Evolutionary conservation across 371 early-diverging fungal species (phyloP).

Genomic region (Quaeritorhiza haematococci): DNA sequence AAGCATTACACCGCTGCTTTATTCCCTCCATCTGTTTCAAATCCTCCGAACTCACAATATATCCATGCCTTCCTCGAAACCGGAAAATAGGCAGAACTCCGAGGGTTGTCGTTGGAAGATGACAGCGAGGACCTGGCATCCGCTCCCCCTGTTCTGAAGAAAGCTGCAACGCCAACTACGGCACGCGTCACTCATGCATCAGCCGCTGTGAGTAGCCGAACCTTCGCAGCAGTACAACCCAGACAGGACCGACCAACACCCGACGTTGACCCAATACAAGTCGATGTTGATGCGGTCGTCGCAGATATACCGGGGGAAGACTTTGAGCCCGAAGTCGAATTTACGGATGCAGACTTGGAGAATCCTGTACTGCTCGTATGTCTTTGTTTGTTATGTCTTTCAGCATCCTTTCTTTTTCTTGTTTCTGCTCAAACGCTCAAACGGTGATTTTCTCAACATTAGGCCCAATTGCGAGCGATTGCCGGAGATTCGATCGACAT

Average conservation of each 20-base stretch:
- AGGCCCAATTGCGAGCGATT: neutral
- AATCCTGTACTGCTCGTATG: conserved; percentile 34
- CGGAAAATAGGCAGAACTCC: conserved; percentile 16
- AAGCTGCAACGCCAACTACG: neutral
- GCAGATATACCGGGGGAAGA: conserved; percentile 12
- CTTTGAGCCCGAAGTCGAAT: conserved; percentile 35
- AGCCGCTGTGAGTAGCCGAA: too few species aligned
- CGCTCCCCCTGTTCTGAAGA: neutral
- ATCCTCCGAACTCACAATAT: neutral
- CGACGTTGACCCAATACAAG: neutral
- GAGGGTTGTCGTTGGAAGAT: conserved; percentile 18
- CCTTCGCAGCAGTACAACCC: neutral
- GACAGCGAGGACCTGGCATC: neutral
- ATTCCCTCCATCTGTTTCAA: neutral
- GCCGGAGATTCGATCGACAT: neutral
- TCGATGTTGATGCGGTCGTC: conserved; percentile 4
- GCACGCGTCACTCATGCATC: neutral
- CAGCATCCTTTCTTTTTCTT: neutral
- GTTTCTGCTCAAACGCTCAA: neutral
- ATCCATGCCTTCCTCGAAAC: neutral
- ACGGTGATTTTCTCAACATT: neutral
- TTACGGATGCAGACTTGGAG: conserved; percentile 46
- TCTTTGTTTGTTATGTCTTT: neutral
- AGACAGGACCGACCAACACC: neutral
- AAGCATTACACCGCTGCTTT: neutral